Evolutionary conservation across 352 stramenopile species (phyloP).

Genomic region (Pythium rhizo-oryzae): DNA sequence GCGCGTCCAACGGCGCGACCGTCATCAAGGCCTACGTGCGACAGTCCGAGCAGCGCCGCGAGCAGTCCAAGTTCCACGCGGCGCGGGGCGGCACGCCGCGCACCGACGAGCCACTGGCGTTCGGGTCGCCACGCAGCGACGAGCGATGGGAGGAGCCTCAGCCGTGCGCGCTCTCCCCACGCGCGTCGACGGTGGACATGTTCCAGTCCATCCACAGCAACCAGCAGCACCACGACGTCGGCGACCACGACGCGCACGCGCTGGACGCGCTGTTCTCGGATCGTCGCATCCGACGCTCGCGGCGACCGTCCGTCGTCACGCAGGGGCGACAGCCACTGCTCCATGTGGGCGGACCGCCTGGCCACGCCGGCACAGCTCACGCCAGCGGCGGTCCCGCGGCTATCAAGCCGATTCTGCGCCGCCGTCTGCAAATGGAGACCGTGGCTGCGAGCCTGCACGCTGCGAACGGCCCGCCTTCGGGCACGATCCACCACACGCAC

Average conservation of each 20-base stretch:
- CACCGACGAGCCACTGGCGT: background rate
- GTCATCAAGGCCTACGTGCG: conserved; percentile 33
- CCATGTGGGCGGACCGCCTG: background rate
- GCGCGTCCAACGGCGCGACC: conserved; percentile 29
- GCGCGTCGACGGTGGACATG: background rate
- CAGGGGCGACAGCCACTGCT: background rate
- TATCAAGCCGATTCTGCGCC: conserved; percentile 14
- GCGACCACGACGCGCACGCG: conserved; percentile 12
- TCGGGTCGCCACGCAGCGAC: background rate
- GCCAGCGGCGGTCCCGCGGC: conserved; percentile 1
- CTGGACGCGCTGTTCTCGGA: conserved; percentile 35
- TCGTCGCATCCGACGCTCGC: conserved; percentile 31
- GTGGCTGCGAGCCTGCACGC: background rate
- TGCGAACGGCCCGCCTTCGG: background rate
- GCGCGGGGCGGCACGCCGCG: background rate
- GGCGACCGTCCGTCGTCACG: conserved; percentile 31
- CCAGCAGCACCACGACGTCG: conserved; percentile 10
- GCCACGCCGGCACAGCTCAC: background rate
- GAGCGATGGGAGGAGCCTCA: conserved; percentile 8
- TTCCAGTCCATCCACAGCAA: background rate
- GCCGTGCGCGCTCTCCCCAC: background rate
- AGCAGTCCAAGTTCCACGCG: conserved; percentile 31
- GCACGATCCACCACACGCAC: background rate
- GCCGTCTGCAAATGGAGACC: conserved; percentile 22
- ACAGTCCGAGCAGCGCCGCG: conserved; percentile 32